Evolutionary conservation across 2,329 filamentous ascomycete species (phyloP), one percentile per base, ranked within the genome.

Genomic region (Raffaelea deltoideospora): DNA sequence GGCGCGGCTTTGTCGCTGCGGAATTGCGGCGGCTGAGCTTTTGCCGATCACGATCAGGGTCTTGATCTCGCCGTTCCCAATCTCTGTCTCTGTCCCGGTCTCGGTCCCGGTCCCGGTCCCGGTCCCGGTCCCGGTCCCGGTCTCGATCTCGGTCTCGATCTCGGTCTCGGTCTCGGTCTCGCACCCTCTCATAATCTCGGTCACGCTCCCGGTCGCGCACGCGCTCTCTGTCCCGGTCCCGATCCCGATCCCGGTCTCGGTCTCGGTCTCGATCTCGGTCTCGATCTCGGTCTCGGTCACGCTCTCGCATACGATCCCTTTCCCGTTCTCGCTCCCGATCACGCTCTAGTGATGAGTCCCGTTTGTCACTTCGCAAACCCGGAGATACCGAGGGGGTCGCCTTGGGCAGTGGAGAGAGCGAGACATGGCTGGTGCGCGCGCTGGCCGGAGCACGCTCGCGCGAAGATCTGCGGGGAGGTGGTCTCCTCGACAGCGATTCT

Each of bases 21-120:
- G 53, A 49, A 19, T 51, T 45, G 7, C 49, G 41, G 44, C 51
- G 47, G 34, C 51, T 35, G 42, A 49, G 41, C 18, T 43, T 47
- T 14, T 38, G 37, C 5, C 41, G 34, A 10, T 41, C 38, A 10
- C 40, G 39, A 3, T 41, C 37, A 18, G 27, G 34, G n/a, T 37
- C 35, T 10, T n/a, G n/a, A n/a, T n/a, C n/a, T n/a, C n/a, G n/a
- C n/a, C n/a, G n/a, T n/a, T n/a, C n/a, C n/a, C n/a, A n/a, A n/a
- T n/a, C n/a, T n/a, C n/a, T n/a, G 10, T 34, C 13, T 1, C 15
- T 17, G 15, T 34, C 26, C 11, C 34, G 19, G 10, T 39, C 40
- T 15, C 29, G 33, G 9, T 41, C 39, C 20, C 20, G 24, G 9
- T 41, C 39, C 11, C 22, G 17, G 11, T 35, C 36, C 7, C 27